Evolutionary conservation across 2,329 filamentous ascomycete genomes (phyloP).

Genomic region (Pezicula radicicola): DNA sequence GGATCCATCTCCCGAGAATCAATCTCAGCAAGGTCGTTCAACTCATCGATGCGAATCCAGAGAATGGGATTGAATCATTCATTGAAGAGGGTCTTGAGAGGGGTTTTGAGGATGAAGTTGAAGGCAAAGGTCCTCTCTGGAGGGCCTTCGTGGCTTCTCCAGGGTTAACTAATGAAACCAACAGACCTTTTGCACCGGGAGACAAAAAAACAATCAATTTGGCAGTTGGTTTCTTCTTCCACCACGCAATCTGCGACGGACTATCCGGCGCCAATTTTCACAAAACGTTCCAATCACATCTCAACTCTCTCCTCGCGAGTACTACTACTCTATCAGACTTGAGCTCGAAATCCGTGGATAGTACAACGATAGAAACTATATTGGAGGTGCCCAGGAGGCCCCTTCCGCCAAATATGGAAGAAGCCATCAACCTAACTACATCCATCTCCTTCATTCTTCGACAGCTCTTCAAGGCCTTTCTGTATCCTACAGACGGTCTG

Average conservation of each 20-base stretch:
- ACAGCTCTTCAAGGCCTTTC: neutral
- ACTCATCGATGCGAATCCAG: neutral
- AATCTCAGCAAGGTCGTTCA: neutral
- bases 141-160: neutral
- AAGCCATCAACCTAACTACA: neutral
- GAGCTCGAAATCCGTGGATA: neutral
- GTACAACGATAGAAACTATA: neutral
- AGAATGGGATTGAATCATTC: neutral
- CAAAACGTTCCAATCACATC: neutral
- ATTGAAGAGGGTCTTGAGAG: neutral
- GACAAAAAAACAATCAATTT: neutral
- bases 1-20: neutral
- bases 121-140: neutral
- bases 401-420: neutral
- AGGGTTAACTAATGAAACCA: neutral
- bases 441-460: neutral
- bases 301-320: neutral
- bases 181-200: neutral
- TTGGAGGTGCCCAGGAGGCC: neutral
- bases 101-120: neutral
- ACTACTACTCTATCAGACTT: neutral
- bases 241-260: neutral
- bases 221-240: neutral
- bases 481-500: neutral
- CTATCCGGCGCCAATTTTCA: neutral